Conservation (phyloP, 2,329 filamentous ascomycete genomes). For the Microsporum canis region DNA sequence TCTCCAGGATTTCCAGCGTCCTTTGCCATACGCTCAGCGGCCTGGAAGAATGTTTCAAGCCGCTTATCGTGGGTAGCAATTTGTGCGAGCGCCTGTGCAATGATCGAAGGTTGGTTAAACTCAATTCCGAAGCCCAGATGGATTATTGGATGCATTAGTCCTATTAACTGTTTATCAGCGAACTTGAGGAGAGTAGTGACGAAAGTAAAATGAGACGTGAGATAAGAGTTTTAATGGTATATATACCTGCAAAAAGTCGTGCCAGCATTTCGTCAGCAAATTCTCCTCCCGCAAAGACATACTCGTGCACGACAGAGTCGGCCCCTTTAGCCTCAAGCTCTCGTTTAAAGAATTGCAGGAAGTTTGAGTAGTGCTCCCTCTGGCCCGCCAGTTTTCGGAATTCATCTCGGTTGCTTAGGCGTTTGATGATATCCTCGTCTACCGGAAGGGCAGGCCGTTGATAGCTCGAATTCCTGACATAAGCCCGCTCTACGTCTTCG, state of each 20-base stretch:
- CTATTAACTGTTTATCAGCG: slow-evolving; percentile 25
- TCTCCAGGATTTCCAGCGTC: slow-evolving; percentile 20
- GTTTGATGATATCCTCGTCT: slow-evolving; percentile 42
- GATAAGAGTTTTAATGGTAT: background rate
- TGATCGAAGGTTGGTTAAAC: slow-evolving; percentile 66
- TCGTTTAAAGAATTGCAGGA: slow-evolving; percentile 61
- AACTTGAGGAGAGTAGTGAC: background rate
- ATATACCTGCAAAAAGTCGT: slow-evolving; percentile 52
- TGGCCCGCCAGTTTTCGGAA: slow-evolving; percentile 54
- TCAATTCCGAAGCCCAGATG: slow-evolving; percentile 78
- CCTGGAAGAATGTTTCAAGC: slow-evolving; percentile 43
- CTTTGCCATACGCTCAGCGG: slow-evolving; percentile 26
- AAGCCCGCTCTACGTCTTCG: slow-evolving; percentile 50
- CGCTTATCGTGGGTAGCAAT: slow-evolving; percentile 54
- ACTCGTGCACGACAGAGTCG: slow-evolving; percentile 51
- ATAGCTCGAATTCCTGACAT: slow-evolving; percentile 53
- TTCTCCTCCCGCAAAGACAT: slow-evolving; percentile 56
- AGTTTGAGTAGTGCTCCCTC: slow-evolving; percentile 57
- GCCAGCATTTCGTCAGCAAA: slow-evolving; percentile 57
- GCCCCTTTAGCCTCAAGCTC: slow-evolving; percentile 58
- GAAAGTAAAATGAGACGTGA: background rate
- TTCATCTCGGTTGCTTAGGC: slow-evolving; percentile 45
- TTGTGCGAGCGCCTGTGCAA: slow-evolving; percentile 71
- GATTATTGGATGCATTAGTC: slow-evolving; percentile 68
- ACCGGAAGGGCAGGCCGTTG: slow-evolving; percentile 46